phyloP scores from a whole-genome alignment of 2,329 filamentous ascomycete species.

The Ilyonectria mors-panacis region DNA sequence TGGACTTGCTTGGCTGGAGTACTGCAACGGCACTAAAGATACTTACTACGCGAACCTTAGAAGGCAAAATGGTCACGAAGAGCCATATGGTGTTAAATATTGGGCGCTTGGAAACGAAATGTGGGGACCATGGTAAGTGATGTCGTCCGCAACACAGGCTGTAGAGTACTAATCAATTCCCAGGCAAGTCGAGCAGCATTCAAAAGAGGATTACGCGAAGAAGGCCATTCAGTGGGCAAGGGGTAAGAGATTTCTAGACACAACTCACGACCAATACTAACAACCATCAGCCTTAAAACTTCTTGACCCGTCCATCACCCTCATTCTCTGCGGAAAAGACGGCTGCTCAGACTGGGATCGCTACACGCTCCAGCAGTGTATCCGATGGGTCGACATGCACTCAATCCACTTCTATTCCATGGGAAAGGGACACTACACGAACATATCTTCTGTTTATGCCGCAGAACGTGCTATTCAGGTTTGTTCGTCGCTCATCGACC shows the following conservation, averaged over 20 bases:
- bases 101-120: conserved; percentile 86
- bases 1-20: conserved; percentile 83
- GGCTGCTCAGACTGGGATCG: conserved; percentile 81
- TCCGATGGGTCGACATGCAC: conserved; percentile 70
- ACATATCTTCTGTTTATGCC: conserved; percentile 78
- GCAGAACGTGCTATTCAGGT: conserved; percentile 82
- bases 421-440: conserved; percentile 82
- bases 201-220: conserved; percentile 76
- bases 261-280: neutral
- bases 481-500: conserved; percentile 76
- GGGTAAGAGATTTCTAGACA: conserved; percentile 23
- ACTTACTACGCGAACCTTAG: conserved; percentile 86
- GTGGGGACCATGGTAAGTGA: conserved; percentile 68
- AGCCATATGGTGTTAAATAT: conserved; percentile 85
- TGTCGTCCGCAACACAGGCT: too few relatives aligned
- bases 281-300: conserved; percentile 68
- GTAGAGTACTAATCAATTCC: neutral
- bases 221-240: conserved; percentile 80
- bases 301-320: conserved; percentile 75
- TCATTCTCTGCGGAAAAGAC: conserved; percentile 81
- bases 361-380: conserved; percentile 55
- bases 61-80: conserved; percentile 78
- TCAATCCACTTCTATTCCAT: conserved; percentile 71
- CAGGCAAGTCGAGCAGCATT: conserved; percentile 75
- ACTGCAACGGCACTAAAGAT: conserved; percentile 82